Base-by-base conservation (phyloP, 306 rosid species). In the Cercis canadensis region DNA sequence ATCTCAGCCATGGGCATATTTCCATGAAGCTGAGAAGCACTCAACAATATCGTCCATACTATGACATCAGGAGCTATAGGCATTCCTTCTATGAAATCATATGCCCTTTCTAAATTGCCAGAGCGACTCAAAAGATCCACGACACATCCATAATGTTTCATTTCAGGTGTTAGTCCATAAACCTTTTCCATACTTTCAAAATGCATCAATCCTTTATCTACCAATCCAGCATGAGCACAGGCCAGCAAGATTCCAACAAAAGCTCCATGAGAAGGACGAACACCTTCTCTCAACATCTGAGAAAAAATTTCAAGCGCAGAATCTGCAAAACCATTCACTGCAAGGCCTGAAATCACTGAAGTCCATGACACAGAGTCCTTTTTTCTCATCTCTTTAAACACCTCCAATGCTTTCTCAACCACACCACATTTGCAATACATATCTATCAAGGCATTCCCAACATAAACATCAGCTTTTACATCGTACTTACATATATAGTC, bases 351-450 rank as follows among this genome's bases (percentile, higher is more conserved):
- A 75, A 93, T 84, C 41, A 88, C 65, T 0, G 97, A 84, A 57
- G 80, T 87, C 96, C 96, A 93, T 6, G 96, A 83, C 19, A 93
- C 89, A 0, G 80, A 51, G 72, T 93, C 97, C 71, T 84, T 93
- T 66, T 31, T 71, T 67, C 55, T 70, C 93, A 90, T 93, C 76
- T 75, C 87, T 50, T 60, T 70, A 59, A 90, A 93, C 69, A 85
- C 97, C 34, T 65, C 81, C 60, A 88, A 51, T 36, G 96, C 96
- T 85, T 88, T 90, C 82, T 85, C 87, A 80, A 81, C 90, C 49
- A 69, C 77, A 57, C 97, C 97, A 67, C 93, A 90, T 80, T 93
- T 93, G 85, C 87, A 90, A 74, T 93, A 93, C 97, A 90, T 87
- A 73, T 88, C 89, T 32, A 90, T 84, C 81, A 90, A 81, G 67